Evolutionary conservation across 2,329 filamentous ascomycete genomes (phyloP).

Genomic region (Cadophora sp.): DNA sequence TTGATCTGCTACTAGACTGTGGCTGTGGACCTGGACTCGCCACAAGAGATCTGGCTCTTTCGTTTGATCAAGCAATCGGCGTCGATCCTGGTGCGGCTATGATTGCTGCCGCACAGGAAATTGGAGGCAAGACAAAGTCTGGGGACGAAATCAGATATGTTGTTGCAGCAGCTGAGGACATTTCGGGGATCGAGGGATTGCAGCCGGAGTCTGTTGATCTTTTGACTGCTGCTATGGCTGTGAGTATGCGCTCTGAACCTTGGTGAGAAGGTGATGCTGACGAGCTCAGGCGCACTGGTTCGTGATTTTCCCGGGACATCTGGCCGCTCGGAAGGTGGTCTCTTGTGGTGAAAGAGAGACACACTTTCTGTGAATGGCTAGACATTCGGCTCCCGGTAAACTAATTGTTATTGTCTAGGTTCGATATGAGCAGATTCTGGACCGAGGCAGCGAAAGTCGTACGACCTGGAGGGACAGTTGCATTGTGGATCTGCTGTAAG

Average conservation of each 20-base stretch:
- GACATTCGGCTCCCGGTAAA: no score
- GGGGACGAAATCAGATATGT: constrained; percentile 35
- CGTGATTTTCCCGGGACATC: background rate
- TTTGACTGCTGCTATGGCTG: constrained; percentile 37
- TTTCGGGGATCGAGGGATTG: constrained; percentile 33
- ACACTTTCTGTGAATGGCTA: background rate
- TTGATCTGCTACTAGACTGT: constrained; percentile 39
- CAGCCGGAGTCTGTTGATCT: constrained; percentile 38
- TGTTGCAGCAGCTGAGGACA: constrained; percentile 37
- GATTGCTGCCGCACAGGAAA: constrained; percentile 37
- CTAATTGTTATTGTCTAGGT: background rate
- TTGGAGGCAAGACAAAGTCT: constrained; percentile 35
- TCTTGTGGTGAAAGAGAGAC: background rate
- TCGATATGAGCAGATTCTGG: constrained; percentile 56
- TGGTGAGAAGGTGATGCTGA: background rate
- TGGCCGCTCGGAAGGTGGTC: background rate
- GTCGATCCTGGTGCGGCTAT: constrained; percentile 41
- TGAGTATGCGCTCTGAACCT: constrained; percentile 3
- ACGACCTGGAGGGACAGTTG: constrained; percentile 56
- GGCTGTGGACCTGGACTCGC: constrained; percentile 44
- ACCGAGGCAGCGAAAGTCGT: constrained; percentile 50
- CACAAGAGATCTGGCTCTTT: constrained; percentile 38
- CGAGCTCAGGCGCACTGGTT: constrained; percentile 53
- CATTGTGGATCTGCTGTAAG: constrained; percentile 49
- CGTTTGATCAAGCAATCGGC: constrained; percentile 40